These are phyloP conservation scores for Aquilaria sinensis DNA, from an alignment of 345 rosid genomes.

Conservation along the genomic window DNA sequence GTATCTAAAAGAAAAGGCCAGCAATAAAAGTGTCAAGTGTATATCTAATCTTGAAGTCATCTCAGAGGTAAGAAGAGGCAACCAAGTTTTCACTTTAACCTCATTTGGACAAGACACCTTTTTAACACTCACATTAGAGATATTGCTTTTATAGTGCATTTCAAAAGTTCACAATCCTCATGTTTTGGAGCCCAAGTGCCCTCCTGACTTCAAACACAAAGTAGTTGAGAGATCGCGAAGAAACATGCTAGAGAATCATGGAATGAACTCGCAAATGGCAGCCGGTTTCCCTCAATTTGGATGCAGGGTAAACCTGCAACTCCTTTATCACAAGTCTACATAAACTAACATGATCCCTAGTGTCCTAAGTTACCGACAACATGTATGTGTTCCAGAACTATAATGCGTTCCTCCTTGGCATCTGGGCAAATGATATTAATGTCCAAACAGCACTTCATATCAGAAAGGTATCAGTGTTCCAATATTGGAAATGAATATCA, in stretches of 20 bases:
- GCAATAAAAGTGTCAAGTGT: slow-evolving; percentile 8
- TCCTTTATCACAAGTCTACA: no score
- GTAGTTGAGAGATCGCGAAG: background rate
- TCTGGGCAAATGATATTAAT: slow-evolving; percentile 22
- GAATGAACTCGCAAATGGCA: background rate
- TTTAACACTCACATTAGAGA: background rate
- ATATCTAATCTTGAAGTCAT: slow-evolving; percentile 23
- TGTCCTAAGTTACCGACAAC: no score
- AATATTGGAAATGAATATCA: background rate
- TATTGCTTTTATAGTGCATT: slow-evolving; percentile 15
- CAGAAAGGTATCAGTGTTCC: slow-evolving; percentile 13
- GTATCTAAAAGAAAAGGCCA: slow-evolving; percentile 8
- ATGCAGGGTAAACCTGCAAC: slow-evolving; percentile 15
- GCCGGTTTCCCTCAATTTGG: slow-evolving; percentile 11
- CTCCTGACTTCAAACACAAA: background rate
- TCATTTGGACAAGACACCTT: background rate
- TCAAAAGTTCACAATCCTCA: slow-evolving; percentile 8
- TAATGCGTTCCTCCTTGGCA: slow-evolving; percentile 11
- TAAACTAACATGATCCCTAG: no score
- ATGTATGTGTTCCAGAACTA: slow-evolving; percentile 13
- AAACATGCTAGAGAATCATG: slow-evolving; percentile 1
- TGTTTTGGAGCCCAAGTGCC: slow-evolving; percentile 29
- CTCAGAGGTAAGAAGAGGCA: slow-evolving; percentile 14
- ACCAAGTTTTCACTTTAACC: background rate
- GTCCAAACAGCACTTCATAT: slow-evolving; percentile 25